Evolutionary conservation across 2,329 filamentous ascomycete species (phyloP).

Genomic region (Cladosporium sp.): DNA sequence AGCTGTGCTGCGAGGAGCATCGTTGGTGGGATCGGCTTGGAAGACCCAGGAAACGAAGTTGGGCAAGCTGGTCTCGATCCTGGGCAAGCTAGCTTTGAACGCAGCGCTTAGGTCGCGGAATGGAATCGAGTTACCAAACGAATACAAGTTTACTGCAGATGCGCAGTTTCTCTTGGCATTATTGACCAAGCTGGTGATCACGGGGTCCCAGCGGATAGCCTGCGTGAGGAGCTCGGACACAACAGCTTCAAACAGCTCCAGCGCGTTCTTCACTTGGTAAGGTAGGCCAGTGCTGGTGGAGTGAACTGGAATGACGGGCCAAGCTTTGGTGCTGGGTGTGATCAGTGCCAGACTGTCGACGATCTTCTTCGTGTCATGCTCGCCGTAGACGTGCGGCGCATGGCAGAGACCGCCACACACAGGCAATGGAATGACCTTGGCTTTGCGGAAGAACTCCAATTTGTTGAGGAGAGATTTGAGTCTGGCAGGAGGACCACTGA

Average conservation of each 20-base stretch:
- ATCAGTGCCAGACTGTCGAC: conserved; percentile 17
- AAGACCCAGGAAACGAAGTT: conserved; percentile 13
- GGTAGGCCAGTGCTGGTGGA: conserved; percentile 31
- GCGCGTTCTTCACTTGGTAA: conserved; percentile 24
- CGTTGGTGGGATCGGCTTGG: neutral
- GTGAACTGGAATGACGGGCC: conserved; percentile 28
- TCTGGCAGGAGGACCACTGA: conserved; percentile 31
- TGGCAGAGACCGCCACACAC: conserved; percentile 30
- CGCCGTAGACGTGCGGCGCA: conserved; percentile 27
- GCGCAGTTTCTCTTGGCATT: neutral
- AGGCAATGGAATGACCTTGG: conserved; percentile 22
- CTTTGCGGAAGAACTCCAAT: conserved; percentile 22
- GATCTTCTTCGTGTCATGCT: conserved; percentile 26
- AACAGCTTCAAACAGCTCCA: conserved; percentile 19
- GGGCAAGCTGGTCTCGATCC: neutral
- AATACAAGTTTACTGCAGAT: conserved; percentile 13
- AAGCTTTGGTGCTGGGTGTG: conserved; percentile 6
- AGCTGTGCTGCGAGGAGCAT: neutral
- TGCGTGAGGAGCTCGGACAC: conserved; percentile 23
- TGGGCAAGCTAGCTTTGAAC: conserved; percentile 10
- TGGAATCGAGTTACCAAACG: conserved; percentile 22
- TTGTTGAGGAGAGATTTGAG: conserved; percentile 25
- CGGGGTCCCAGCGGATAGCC: conserved; percentile 26
- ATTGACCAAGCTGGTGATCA: conserved; percentile 22
- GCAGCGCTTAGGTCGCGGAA: conserved; percentile 20